Evolutionary conservation across 2,329 filamentous ascomycete genomes (phyloP).

Genomic region (Penicillium sp.): DNA sequence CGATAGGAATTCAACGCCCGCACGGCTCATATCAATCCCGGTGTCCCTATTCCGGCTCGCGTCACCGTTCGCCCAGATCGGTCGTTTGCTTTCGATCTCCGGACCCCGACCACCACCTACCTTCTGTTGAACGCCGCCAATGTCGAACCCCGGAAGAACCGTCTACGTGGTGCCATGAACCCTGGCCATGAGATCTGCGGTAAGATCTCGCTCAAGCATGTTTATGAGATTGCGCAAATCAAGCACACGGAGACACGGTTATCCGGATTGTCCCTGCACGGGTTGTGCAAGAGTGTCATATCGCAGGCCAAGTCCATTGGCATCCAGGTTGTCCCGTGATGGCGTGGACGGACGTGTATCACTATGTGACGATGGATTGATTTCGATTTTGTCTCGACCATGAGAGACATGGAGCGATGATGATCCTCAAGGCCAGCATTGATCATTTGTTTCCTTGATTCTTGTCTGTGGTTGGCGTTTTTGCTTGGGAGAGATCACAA

Average conservation of each 20-base stretch:
- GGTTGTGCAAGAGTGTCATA: constrained; percentile 67
- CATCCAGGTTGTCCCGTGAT: constrained; percentile 61
- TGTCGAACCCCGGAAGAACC: constrained; percentile 64
- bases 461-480: not conserved
- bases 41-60: constrained; percentile 82
- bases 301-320: constrained; percentile 70
- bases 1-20: constrained; percentile 90
- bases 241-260: constrained; percentile 74
- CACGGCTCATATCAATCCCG: constrained; percentile 73
- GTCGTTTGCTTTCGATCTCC: constrained; percentile 85
- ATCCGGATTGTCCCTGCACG: constrained; percentile 64
- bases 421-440: no score
- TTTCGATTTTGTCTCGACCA: no score
- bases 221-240: constrained; percentile 96
- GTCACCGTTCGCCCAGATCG: constrained; percentile 90
- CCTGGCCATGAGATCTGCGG: constrained; percentile 75
- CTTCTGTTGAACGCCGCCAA: constrained; percentile 79
- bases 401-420: not conserved
- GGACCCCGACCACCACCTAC: constrained; percentile 90
- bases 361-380: no score
- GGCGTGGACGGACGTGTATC: no score
- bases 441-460: no score
- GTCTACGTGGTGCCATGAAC: constrained; percentile 66
- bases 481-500: not conserved
- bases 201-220: constrained; percentile 82